phyloP scores from a whole-genome alignment of 306 rosid species.

The Fragaria nilgerrensis region DNA sequence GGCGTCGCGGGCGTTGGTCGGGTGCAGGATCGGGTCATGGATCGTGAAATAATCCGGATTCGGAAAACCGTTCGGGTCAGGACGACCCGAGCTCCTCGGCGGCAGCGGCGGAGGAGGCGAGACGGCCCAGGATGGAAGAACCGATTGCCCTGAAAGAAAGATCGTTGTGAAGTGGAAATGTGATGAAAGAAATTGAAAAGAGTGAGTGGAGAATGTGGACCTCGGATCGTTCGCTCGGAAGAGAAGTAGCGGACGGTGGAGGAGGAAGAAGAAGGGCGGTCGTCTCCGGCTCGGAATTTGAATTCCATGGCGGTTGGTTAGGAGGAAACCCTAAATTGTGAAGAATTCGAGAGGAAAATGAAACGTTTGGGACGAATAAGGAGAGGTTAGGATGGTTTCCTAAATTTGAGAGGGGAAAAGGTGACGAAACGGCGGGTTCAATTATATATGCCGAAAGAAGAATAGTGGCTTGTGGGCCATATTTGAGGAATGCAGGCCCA shows the following conservation, averaged over 20 bases:
- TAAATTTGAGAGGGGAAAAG: neutral
- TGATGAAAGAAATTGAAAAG: neutral
- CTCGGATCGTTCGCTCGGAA: conserved; percentile 16
- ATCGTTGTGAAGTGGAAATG: neutral
- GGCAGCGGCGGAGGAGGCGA: neutral
- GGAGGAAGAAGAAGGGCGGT: conserved; percentile 1
- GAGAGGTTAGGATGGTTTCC: neutral
- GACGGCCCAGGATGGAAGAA: neutral
- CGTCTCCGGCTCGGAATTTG: conserved; percentile 36
- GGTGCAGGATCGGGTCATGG: conserved; percentile 12
- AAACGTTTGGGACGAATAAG: neutral
- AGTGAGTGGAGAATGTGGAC: neutral
- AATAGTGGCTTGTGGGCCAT: neutral
- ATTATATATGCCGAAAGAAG: neutral
- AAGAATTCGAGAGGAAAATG: neutral
- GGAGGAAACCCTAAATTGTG: neutral
- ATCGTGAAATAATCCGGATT: neutral
- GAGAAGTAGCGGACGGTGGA: conserved; percentile 9
- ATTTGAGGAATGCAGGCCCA: neutral
- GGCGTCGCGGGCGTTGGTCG: conserved; percentile 3
- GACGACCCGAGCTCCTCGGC: neutral
- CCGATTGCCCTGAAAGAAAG: conserved; percentile 8
- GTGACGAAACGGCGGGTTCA: neutral
- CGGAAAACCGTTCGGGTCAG: neutral
- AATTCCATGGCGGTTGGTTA: conserved; percentile 36